These are phyloP conservation scores for Penicillium herquei DNA, from an alignment of 495 filamentous ascomycete genomes.

Conservation along the genomic window DNA sequence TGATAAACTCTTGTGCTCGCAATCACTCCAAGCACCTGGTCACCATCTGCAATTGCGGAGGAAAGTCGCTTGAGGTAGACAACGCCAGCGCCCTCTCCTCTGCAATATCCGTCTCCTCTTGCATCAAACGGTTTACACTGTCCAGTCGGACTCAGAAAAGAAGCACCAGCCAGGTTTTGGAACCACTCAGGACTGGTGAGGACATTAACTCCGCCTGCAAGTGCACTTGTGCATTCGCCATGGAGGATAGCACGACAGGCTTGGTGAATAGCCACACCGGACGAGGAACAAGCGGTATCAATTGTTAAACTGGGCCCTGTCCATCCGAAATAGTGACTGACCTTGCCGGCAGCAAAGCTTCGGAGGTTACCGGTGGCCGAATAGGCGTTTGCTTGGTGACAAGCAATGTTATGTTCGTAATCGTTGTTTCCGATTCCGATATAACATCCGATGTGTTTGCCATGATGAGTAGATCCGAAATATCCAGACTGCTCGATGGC, in stretches of 20 bases:
- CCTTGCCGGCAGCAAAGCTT: not conserved
- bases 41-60: too few species aligned
- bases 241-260: constrained; percentile 32
- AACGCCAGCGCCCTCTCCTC: too few species aligned
- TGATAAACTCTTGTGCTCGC: too few species aligned
- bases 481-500: constrained; percentile 45
- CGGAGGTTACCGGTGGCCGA: not conserved
- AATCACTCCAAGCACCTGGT: too few species aligned
- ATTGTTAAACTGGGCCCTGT: constrained; percentile 34
- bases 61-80: too few species aligned
- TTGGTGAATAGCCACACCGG: constrained; percentile 31
- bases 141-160: too few species aligned
- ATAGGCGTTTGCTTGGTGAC: not conserved
- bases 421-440: not conserved
- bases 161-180: too few species aligned
- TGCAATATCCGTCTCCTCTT: too few species aligned
- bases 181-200: constrained; percentile 40
- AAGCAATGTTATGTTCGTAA: not conserved
- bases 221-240: constrained; percentile 29
- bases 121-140: too few species aligned
- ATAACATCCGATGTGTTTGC: not conserved
- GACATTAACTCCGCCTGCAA: constrained; percentile 40
- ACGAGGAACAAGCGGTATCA: constrained; percentile 47
- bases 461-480: not conserved
- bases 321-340: constrained; percentile 32